Evolutionary conservation across 345 rosid species (phyloP).

Genomic region (Linum lewisii): DNA sequence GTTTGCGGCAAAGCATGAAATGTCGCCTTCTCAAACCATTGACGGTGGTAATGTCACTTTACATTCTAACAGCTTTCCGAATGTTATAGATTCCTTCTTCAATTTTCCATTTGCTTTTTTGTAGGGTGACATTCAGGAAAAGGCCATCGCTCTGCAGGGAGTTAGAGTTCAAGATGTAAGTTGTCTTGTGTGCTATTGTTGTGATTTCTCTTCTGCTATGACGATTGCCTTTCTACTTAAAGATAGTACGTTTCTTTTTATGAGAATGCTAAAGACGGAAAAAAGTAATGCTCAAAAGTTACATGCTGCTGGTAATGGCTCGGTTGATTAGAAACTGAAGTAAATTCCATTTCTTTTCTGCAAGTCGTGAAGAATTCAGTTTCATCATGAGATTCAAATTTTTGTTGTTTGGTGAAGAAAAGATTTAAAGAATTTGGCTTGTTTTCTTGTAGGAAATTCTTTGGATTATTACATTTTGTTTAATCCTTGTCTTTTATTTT

Average conservation of each 20-base stretch:
- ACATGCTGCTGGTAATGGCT: background rate
- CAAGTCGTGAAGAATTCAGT: background rate
- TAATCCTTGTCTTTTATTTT: too few species aligned
- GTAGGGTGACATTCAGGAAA: slow-evolving; percentile 92
- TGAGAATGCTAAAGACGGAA: background rate
- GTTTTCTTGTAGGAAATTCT: too few species aligned
- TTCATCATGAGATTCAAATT: background rate
- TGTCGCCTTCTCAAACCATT: slow-evolving; percentile 82
- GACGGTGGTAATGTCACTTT: slow-evolving; percentile 61
- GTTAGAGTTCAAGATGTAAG: slow-evolving; percentile 95
- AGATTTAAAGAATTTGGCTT: background rate
- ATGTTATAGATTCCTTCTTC: slow-evolving; percentile 7
- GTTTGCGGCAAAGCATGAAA: slow-evolving; percentile 94
- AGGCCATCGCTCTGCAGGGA: slow-evolving; percentile 77
- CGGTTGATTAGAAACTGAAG: background rate
- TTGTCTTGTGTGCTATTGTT: slow-evolving; percentile 6
- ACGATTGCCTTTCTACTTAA: background rate
- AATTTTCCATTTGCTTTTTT: slow-evolving; percentile 16
- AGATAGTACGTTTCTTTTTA: background rate
- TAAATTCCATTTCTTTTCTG: background rate
- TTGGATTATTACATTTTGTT: too few species aligned
- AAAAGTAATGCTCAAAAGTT: background rate
- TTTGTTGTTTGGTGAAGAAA: background rate
- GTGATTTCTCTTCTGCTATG: background rate
- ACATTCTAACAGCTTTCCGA: background rate